Conservation (phyloP, 2,329 filamentous ascomycete species). For the Penicillium nordicum region DNA sequence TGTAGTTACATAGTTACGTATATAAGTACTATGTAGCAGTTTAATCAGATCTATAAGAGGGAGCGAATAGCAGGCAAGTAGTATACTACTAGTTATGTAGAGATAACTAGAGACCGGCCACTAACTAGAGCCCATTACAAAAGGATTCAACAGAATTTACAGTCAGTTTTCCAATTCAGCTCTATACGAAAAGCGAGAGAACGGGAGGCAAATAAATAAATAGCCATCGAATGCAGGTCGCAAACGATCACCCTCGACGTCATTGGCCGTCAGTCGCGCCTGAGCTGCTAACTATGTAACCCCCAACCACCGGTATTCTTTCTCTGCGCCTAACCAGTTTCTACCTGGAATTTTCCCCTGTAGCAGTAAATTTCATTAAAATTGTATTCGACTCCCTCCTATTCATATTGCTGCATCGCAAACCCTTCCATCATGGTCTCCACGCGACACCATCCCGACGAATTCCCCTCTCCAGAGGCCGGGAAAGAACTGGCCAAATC, state of each 20-base stretch:
- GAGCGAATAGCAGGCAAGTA: too few relatives aligned
- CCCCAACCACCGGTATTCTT: background rate
- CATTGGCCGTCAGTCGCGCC: constrained; percentile 9
- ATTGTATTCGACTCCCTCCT: background rate
- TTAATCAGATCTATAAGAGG: too few relatives aligned
- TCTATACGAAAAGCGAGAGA: background rate
- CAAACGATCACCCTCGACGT: constrained; percentile 5
- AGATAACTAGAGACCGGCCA: too few relatives aligned
- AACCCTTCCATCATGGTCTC: constrained; percentile 45
- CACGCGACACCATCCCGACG: constrained; percentile 53
- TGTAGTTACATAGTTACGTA: too few relatives aligned
- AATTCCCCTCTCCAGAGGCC: constrained; percentile 43
- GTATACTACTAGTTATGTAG: too few relatives aligned
- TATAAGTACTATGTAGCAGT: too few relatives aligned
- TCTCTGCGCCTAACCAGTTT: background rate
- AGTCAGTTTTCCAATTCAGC: background rate
- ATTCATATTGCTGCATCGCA: background rate
- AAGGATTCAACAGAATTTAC: background rate
- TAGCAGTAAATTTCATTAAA: background rate
- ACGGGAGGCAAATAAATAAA: background rate
- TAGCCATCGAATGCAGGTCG: background rate
- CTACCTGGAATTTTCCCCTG: background rate
- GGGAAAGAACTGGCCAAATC: constrained; percentile 25
- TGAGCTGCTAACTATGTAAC: background rate
- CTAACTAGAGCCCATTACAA: background rate